phyloP scores from a whole-genome alignment of 2,329 filamentous ascomycete genomes.

The Colletotrichum tropicale region DNA sequence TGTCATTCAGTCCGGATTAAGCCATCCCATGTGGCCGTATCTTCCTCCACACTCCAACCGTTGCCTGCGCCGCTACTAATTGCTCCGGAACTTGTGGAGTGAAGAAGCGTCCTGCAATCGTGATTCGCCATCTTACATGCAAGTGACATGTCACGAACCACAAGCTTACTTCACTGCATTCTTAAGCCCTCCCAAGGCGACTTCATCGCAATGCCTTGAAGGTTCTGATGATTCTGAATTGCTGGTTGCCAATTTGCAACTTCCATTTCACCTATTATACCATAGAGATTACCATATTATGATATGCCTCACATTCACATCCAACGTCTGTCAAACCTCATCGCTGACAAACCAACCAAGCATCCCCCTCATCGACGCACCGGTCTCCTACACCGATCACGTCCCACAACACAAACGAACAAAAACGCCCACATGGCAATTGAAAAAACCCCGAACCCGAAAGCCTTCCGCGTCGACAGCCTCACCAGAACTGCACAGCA shows the following conservation, averaged over 20 bases:
- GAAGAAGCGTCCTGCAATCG: no score
- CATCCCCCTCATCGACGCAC: background rate
- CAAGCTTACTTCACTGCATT: background rate
- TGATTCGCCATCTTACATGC: no score
- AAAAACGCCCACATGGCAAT: background rate
- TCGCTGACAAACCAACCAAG: background rate
- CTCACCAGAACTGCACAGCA: background rate
- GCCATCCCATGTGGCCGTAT: no score
- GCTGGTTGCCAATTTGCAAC: rapidly evolving
- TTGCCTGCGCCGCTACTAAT: no score
- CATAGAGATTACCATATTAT: rapidly evolving
- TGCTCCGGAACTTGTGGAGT: no score
- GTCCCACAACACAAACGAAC: background rate
- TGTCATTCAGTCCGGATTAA: no score
- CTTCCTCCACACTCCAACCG: no score
- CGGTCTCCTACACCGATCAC: background rate
- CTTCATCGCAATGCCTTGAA: rapidly evolving
- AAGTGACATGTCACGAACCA: no score
- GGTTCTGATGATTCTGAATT: background rate
- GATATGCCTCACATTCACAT: rapidly evolving
- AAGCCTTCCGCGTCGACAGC: background rate
- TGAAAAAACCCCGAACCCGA: background rate
- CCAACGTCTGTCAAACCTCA: background rate
- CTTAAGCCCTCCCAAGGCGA: background rate
- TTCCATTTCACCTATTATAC: rapidly evolving